Evolutionary conservation across 495 filamentous ascomycete genomes (phyloP).

Genomic region (Cercophora newfieldiana): DNA sequence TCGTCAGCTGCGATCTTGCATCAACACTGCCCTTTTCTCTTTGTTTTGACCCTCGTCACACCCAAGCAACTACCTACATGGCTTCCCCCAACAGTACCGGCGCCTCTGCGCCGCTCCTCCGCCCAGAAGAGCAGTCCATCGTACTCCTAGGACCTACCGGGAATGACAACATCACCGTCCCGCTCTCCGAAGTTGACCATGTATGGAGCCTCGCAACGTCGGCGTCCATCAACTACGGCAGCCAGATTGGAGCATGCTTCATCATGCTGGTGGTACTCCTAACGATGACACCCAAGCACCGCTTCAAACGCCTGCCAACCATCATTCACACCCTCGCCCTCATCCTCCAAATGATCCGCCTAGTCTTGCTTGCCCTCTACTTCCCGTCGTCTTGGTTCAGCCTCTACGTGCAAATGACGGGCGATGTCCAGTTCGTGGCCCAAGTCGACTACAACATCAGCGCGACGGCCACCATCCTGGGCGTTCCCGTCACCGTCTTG

Average conservation of each 20-base stretch:
- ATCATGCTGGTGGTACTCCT: constrained; percentile 66
- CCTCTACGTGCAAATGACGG: constrained; percentile 58
- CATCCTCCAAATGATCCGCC: constrained; percentile 59
- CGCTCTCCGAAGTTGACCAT: constrained; percentile 49
- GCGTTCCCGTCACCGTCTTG: constrained; percentile 58
- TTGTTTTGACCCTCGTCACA: not conserved
- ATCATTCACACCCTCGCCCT: constrained; percentile 31
- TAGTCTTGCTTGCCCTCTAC: constrained; percentile 58
- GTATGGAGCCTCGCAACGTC: constrained; percentile 47
- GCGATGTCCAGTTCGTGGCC: constrained; percentile 57
- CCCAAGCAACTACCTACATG: not conserved
- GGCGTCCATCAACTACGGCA: constrained; percentile 66
- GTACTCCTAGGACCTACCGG: not conserved
- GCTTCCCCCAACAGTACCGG: not conserved
- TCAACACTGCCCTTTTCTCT: not conserved
- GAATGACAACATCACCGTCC: constrained; percentile 42
- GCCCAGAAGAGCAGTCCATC: not conserved
- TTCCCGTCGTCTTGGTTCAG: constrained; percentile 59
- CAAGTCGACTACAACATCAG: constrained; percentile 49
- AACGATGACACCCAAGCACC: constrained; percentile 31
- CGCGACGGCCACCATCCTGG: constrained; percentile 54
- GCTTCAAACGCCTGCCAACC: constrained; percentile 24
- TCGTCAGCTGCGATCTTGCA: not conserved
- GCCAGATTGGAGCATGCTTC: constrained; percentile 72
- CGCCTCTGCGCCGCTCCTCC: not conserved